These are phyloP conservation scores for Candida succiphila DNA, from an alignment of 805 yeast genomes.

Conservation along the genomic window DNA sequence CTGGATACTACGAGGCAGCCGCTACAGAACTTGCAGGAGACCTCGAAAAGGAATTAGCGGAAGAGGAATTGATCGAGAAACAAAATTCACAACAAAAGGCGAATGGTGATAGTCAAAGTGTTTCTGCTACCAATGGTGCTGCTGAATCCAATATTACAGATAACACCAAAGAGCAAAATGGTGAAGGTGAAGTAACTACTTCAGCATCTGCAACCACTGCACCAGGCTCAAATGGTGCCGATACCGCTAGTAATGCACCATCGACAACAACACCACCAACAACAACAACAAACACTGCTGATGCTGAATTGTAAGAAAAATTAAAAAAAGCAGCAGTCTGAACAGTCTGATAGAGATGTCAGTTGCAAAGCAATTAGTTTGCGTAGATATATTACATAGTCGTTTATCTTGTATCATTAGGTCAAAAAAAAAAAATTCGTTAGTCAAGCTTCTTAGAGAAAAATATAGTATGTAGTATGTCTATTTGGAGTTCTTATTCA, in stretches of 20 bases:
- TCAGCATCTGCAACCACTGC: not conserved
- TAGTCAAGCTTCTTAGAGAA: too few relatives aligned
- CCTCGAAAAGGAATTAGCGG: conserved; percentile 12
- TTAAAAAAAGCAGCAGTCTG: not conserved
- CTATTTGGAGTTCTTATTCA: conserved; percentile 3
- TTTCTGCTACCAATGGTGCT: not conserved
- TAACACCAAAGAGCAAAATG: too few relatives aligned
- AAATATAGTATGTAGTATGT: too few relatives aligned
- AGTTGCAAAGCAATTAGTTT: too few relatives aligned
- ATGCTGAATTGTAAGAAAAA: not conserved
- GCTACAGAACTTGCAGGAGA: conserved; percentile 20
- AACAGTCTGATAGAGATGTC: not conserved
- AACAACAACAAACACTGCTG: not conserved
- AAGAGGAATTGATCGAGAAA: conserved; percentile 6
- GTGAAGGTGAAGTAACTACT: not conserved
- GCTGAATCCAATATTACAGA: not conserved
- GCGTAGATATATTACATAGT: too few relatives aligned
- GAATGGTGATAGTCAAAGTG: not conserved
- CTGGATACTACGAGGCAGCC: conserved; percentile 14
- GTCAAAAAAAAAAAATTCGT: too few relatives aligned
- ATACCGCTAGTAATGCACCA: too few relatives aligned
- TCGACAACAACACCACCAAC: not conserved
- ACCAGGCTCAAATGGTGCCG: too few relatives aligned
- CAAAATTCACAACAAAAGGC: not conserved
- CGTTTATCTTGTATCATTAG: too few relatives aligned